Evolutionary conservation across 441 rosid genomes (phyloP).

Genomic region (Eruca vesicaria): DNA sequence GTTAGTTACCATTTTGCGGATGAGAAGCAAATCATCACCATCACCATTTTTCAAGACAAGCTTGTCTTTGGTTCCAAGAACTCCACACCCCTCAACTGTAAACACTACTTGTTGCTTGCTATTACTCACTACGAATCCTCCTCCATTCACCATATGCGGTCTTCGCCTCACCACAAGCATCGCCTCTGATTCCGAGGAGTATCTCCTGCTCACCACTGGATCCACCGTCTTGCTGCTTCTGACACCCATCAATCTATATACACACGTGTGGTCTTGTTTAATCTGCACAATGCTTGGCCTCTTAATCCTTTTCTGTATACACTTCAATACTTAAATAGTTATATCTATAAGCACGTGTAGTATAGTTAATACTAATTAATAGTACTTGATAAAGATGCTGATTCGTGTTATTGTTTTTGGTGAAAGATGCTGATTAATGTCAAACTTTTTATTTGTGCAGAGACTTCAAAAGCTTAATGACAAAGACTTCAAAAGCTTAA

Average conservation of each 20-base stretch:
- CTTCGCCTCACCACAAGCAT: slow-evolving; percentile 61
- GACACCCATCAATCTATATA: slow-evolving; percentile 17
- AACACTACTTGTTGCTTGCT: slow-evolving; percentile 58
- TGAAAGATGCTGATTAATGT: slow-evolving; percentile 4
- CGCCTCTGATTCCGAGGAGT: slow-evolving; percentile 52
- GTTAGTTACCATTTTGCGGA: slow-evolving; percentile 64
- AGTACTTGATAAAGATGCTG: background rate
- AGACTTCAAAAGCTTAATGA: slow-evolving; percentile 12
- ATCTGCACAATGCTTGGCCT: slow-evolving; percentile 3
- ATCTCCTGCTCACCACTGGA: slow-evolving; percentile 53
- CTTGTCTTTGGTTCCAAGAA: slow-evolving; percentile 60
- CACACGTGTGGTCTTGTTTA: background rate
- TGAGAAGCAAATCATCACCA: slow-evolving; percentile 62
- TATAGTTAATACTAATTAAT: background rate
- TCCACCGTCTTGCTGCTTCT: slow-evolving; percentile 19
- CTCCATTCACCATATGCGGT: slow-evolving; percentile 63
- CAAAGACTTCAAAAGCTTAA: slow-evolving; percentile 7
- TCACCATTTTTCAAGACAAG: slow-evolving; percentile 46
- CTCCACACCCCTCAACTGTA: slow-evolving; percentile 75
- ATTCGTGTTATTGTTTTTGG: background rate
- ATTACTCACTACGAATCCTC: slow-evolving; percentile 78
- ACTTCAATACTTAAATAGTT: slow-evolving; percentile 4
- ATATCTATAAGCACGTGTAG: background rate
- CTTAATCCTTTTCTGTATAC: too few species aligned
- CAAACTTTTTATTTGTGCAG: background rate